These are phyloP conservation scores for Penicillium goetzii DNA, from an alignment of 495 filamentous ascomycete species.

Conservation along the genomic window DNA sequence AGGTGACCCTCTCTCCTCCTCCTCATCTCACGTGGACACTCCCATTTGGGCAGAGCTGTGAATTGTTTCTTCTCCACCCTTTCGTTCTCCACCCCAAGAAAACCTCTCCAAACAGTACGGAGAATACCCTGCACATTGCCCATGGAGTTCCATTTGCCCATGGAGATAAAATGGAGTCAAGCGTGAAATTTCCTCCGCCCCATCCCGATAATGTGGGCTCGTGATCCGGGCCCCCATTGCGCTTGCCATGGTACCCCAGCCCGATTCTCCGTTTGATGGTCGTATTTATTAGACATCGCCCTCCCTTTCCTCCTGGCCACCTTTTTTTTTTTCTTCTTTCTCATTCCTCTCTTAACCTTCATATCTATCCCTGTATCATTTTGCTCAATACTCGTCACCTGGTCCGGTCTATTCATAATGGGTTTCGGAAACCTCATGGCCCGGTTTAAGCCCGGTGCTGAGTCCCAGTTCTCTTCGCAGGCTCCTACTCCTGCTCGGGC, in stretches of 20 bases:
- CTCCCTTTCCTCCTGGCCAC: constrained; percentile 14
- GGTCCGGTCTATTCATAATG: constrained; percentile 36
- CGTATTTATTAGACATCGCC: constrained; percentile 29
- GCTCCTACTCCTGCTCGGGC: constrained; percentile 44
- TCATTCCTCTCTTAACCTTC: constrained; percentile 16
- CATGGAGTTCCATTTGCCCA: constrained; percentile 23
- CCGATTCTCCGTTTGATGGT: constrained; percentile 29
- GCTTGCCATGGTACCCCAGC: constrained; percentile 40
- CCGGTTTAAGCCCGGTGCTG: constrained; percentile 39
- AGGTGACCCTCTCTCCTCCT: neutral
- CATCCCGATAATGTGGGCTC: constrained; percentile 33
- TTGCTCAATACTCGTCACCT: neutral
- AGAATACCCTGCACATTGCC: constrained; percentile 21
- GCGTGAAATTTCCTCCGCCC: constrained; percentile 33
- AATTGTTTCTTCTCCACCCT: constrained; percentile 28
- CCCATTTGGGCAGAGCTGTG: constrained; percentile 8
- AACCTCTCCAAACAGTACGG: constrained; percentile 27
- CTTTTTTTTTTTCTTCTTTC: constrained; percentile 19
- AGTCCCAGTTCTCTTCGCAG: constrained; percentile 40
- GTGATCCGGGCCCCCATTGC: constrained; percentile 47
- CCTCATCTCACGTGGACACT: constrained; percentile 27
- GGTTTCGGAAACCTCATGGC: constrained; percentile 40
- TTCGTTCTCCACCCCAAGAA: constrained; percentile 28
- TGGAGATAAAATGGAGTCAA: constrained; percentile 11
- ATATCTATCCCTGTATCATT: constrained; percentile 9